Percentiles rank a stretch among this genome's conserved stretches.
phyloP scores from a whole-genome alignment of 306 rosid species.

The Heteromeles arbutifolia region DNA sequence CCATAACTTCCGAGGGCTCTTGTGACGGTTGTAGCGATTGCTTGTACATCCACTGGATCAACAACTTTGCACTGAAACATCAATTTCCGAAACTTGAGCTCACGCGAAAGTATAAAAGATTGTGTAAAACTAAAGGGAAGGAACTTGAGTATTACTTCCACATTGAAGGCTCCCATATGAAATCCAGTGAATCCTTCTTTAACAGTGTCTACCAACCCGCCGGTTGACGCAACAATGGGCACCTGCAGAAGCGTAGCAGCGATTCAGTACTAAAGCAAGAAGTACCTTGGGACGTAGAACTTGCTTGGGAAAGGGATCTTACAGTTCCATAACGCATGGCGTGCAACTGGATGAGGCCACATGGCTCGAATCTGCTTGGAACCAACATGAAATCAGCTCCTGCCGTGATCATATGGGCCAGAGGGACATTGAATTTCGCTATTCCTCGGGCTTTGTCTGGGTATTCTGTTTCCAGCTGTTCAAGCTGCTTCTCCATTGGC shows the following conservation, averaged over 20 bases:
- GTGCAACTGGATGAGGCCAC: constrained; percentile 81
- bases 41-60: constrained; percentile 56
- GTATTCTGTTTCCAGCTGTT: constrained; percentile 45
- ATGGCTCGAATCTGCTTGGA: constrained; percentile 85
- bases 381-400: constrained; percentile 67
- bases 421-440: constrained; percentile 69
- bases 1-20: constrained; percentile 48
- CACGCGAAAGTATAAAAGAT: background rate
- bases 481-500: constrained; percentile 70
- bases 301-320: constrained; percentile 1
- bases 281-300: background rate
- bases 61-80: constrained; percentile 60
- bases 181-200: constrained; percentile 83
- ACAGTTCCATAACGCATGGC: constrained; percentile 88
- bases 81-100: constrained; percentile 7
- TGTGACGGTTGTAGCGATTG: constrained; percentile 42
- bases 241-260: constrained; percentile 31
- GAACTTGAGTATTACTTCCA: constrained; percentile 44
- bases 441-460: constrained; percentile 72
- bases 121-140: background rate
- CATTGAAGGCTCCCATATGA: constrained; percentile 80
- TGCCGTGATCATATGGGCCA: constrained; percentile 74
- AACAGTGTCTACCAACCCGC: constrained; percentile 81
- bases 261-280: background rate
- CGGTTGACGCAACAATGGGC: constrained; percentile 78